Conservation (phyloP, 352 stramenopile genomes). For the Globisporangium nunn region DNA sequence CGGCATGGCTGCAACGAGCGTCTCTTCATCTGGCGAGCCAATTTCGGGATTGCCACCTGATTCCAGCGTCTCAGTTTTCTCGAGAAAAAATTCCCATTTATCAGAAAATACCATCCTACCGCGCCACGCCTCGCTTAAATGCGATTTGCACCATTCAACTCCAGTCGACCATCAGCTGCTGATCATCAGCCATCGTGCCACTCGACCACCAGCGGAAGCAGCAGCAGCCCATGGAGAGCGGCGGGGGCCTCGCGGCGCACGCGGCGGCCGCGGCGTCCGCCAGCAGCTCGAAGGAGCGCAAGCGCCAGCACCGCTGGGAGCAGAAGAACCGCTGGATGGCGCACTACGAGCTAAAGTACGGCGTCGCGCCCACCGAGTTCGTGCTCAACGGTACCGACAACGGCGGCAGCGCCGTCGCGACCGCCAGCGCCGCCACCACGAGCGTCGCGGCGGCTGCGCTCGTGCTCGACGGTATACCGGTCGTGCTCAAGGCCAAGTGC, state of each 20-base stretch:
- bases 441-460: constrained; percentile 4
- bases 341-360: constrained; percentile 59
- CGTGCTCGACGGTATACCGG: constrained; percentile 13
- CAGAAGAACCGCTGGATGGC: constrained; percentile 61
- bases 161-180: too few relatives aligned
- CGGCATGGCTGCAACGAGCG: too few relatives aligned
- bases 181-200: too few relatives aligned
- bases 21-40: too few relatives aligned
- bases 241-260: not conserved
- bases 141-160: too few relatives aligned
- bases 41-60: too few relatives aligned
- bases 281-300: constrained; percentile 23
- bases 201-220: too few relatives aligned
- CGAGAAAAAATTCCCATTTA: too few relatives aligned
- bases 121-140: too few relatives aligned
- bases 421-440: not conserved
- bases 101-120: too few relatives aligned
- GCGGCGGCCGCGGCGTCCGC: not conserved
- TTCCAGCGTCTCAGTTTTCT: too few relatives aligned
- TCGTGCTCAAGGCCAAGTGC: constrained; percentile 45
- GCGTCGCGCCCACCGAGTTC: constrained; percentile 41
- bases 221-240: not conserved
- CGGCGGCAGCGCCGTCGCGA: constrained; percentile 3
- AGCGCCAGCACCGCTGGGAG: constrained; percentile 50
- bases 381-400: constrained; percentile 9